Base-by-base conservation (phyloP, 1,284 basidiomycete genomes). In the Puccinia novopanici region DNA sequence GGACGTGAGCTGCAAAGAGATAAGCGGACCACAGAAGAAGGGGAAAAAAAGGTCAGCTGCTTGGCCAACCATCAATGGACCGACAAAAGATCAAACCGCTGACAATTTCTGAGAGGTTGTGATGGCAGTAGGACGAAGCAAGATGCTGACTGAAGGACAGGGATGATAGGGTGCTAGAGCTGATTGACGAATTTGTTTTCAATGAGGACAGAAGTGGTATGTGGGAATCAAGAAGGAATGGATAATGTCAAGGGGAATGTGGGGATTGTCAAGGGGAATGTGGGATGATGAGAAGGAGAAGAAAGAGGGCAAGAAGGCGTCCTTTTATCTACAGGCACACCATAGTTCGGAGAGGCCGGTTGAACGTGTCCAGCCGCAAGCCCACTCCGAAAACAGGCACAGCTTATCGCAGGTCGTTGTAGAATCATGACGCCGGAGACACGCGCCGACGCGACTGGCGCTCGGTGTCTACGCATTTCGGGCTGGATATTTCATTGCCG, bases 381-480 rank as follows among this genome's bases (percentile, higher is more conserved):
- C 59, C 59, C 59, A 63, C 59, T 63, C 34, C 19, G 30, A n/a
- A 63, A 63, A 63, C 59, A 63, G 59, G 59, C 10, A 63, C 50
- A 19, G 17, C 59, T 22, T 34, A 22, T 63, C 17, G 34, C 59
- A 34, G 59, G 6, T 34, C 24, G 40, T 3, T 40, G 37, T 34
- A 17, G 22, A 63, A 63, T 63, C 34, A 40, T 40, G 27, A 59
- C 27, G 57, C 59, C 59, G 34, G 34, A 37, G 19, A 63, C 15
- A 63, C 59, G 59, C 59, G 30, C n/a, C 34, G 59, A 63, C 59
- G 59, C 59, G 59, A 63, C 59, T 40, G 13, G 17, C 34, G 2
- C 27, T 15, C 27, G 57, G 6, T 55, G 5, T 24, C 8, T 45
- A 15, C 8, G 6, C 42, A 6, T 34, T 59, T 59, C 27, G 57